A percentile compares a stretch with the other conserved stretches of the same genome.
These are phyloP conservation scores for Talaromyces amestolkiae DNA, from an alignment of 2,329 filamentous ascomycete species.

Conservation along the genomic window DNA sequence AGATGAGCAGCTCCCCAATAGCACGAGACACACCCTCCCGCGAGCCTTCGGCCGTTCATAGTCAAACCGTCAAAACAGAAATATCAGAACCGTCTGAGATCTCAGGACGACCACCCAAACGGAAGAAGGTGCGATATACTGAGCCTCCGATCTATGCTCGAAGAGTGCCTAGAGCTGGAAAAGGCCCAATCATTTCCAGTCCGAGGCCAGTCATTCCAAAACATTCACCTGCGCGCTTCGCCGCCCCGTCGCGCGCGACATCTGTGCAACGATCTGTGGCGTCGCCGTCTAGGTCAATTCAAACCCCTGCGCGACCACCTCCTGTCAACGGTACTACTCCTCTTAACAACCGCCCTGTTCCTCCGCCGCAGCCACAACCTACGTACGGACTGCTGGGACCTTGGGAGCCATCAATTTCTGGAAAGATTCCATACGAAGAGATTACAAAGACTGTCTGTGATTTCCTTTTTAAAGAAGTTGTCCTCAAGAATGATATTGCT, in stretches of 20 bases:
- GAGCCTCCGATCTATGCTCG: slow-evolving; percentile 55
- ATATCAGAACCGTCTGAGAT: slow-evolving; percentile 7
- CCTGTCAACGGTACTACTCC: slow-evolving; percentile 27
- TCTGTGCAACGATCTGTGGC: slow-evolving; percentile 9
- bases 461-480: slow-evolving; percentile 71
- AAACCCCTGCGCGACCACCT: slow-evolving; percentile 22
- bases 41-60: slow-evolving; percentile 21
- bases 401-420: slow-evolving; percentile 63
- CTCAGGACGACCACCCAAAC: slow-evolving; percentile 39
- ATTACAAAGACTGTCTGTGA: slow-evolving; percentile 74
- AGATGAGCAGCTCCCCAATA: slow-evolving; percentile 30
- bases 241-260: slow-evolving; percentile 22
- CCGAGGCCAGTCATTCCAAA: slow-evolving; percentile 35
- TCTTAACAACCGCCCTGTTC: slow-evolving; percentile 30
- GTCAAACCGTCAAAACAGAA: slow-evolving; percentile 27
- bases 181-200: slow-evolving; percentile 42
- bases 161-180: slow-evolving; percentile 43
- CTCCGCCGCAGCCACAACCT: slow-evolving; percentile 23
- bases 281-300: slow-evolving; percentile 22
- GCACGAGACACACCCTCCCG: slow-evolving; percentile 22
- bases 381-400: slow-evolving; percentile 33
- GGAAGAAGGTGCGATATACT: slow-evolving; percentile 51
- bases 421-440: slow-evolving; percentile 69
- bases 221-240: slow-evolving; percentile 26
- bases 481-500: slow-evolving; percentile 62